Evolutionary conservation across 2,329 filamentous ascomycete species (phyloP).

Genomic region (Fusarium chlamydosporum): DNA sequence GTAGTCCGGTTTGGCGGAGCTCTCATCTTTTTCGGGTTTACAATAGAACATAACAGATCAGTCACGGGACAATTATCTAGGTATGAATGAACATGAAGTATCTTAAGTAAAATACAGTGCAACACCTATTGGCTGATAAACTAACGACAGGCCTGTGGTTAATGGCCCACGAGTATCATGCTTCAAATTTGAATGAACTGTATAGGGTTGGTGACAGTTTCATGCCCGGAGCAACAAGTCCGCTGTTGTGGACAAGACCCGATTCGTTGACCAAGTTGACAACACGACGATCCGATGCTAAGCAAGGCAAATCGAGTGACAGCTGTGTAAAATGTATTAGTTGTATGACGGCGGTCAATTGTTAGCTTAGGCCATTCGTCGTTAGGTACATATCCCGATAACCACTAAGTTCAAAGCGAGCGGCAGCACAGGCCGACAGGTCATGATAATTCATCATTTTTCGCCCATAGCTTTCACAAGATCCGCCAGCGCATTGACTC

Average conservation of each 20-base stretch:
- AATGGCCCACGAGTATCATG: neutral
- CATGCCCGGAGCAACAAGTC: constrained; percentile 7
- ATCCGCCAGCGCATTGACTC: constrained; percentile 16
- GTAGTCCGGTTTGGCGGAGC: too few relatives aligned
- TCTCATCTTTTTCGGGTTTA: neutral
- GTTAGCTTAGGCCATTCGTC: neutral
- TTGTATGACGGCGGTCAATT: constrained; percentile 11
- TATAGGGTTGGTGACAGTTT: neutral
- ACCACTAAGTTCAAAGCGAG: neutral
- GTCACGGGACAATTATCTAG: too few relatives aligned
- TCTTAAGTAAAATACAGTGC: neutral
- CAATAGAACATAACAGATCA: neutral
- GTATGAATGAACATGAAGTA: neutral
- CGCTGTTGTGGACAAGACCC: neutral
- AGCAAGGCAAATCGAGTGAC: neutral
- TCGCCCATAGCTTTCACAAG: neutral
- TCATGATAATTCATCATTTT: constrained; percentile 5
- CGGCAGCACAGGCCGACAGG: neutral
- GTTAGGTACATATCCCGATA: neutral
- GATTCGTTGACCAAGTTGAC: neutral
- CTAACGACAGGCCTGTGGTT: too few relatives aligned
- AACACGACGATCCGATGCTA: neutral
- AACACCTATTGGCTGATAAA: too few relatives aligned
- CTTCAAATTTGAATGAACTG: neutral
- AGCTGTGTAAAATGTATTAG: constrained; percentile 7